Conservation (phyloP, 305 asterid genomes). For the Nicotiana rustica region DNA sequence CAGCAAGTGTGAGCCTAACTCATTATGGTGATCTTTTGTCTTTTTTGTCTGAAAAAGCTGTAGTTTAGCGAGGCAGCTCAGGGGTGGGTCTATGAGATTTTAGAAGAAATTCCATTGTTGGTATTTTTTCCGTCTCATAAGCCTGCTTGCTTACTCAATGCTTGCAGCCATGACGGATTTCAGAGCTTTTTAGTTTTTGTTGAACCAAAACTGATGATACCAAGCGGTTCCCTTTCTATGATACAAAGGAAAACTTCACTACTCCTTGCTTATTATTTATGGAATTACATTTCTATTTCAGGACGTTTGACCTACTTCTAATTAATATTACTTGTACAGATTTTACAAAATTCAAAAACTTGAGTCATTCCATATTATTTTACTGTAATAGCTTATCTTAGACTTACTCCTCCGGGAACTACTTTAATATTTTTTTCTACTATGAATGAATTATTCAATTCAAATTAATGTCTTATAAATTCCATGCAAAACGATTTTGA, state of each 20-base stretch:
- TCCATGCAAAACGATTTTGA: neutral
- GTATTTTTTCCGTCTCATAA: no score
- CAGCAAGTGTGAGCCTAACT: no score
- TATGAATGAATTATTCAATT: neutral
- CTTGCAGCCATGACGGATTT: neutral
- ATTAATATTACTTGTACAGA: neutral
- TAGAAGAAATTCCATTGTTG: no score
- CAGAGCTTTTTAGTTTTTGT: neutral
- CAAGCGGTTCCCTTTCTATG: neutral
- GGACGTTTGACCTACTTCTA: neutral
- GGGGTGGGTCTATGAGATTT: no score
- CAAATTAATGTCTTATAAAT: neutral
- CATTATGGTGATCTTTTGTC: no score
- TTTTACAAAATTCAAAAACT: neutral
- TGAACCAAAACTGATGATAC: no score
- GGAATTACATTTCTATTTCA: constrained; percentile 10
- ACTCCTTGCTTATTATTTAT: neutral
- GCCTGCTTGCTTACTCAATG: neutral
- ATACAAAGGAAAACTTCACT: neutral
- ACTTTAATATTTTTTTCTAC: neutral
- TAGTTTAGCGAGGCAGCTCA: no score
- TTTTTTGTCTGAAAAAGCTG: no score
- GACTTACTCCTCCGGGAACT: neutral
- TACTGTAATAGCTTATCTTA: neutral
- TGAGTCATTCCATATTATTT: neutral